Evolutionary conservation across 2,329 filamentous ascomycete genomes (phyloP), one percentile per base, ranked within the genome.

Genomic region (Sclerotinia subarctica): DNA sequence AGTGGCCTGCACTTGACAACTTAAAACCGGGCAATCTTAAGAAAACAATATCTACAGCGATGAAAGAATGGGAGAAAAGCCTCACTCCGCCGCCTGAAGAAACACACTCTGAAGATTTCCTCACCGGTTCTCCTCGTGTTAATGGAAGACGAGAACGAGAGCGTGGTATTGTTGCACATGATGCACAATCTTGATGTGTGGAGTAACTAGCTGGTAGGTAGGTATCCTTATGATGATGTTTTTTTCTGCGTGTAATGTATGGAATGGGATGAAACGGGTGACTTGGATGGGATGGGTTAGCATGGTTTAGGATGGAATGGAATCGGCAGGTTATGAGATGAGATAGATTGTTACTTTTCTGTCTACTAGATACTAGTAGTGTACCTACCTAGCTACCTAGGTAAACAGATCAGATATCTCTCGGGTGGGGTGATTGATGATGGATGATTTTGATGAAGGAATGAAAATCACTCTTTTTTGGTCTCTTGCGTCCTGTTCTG

Each of bases 1-100:
- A 74, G 53, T 78, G 77, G 77, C 75, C 76, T 21, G 75, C 73
- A 15, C 67, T 77, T 81, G 88, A 75, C 77, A 87, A 68, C 77
- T 90, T 38, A 51, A 77, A 74, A 38, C 91, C 93, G 47, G 71
- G 88, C 73, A 93, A 92, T 74, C 81, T 97, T 73, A 92, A 93
- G 77, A 86, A 88, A 49, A 94, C 92, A 0, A 92, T 94, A n/a
- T 91, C 89, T 47, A 91, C 90, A 70, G 83, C 97, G 68, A 93
- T 97, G 87, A 90, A 89, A 72, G 93, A 97, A 77, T 96, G 93
- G 92, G 94, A 98, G 81, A 92, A 88, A 78, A 91, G 86, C 72
- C 81, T 94, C 19, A 87, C 85, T 2, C 83, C 87, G 46, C 81
- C 84, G 0, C 74, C 78, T 4, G 69, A 70, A 47, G 70, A 71